phyloP scores from a whole-genome alignment of 192 early-diverging fungal species.

The Lobosporangium transversale region DNA sequence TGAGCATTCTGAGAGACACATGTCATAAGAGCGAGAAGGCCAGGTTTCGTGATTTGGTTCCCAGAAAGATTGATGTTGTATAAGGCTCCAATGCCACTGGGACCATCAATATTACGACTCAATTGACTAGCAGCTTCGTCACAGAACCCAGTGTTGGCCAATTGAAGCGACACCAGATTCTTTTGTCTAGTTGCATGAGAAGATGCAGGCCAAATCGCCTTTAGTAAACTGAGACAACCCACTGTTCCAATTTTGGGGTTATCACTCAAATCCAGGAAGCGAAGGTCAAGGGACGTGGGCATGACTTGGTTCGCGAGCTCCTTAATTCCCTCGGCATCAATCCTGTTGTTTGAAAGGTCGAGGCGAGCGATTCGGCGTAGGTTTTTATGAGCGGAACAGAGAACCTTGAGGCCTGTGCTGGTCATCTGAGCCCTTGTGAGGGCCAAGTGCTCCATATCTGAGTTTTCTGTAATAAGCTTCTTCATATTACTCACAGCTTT shows the following conservation, averaged over 20 bases:
- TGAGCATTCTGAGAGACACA: conserved; percentile 6
- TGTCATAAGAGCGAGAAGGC: conserved; percentile 24
- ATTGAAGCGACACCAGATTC: conserved; percentile 11
- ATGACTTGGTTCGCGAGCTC: conserved; percentile 23
- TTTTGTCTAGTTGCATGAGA: conserved; percentile 18
- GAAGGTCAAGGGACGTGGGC: conserved; percentile 28
- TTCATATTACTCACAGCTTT: conserved; percentile 49
- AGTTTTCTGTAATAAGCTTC: conserved; percentile 38
- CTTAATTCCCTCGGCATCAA: conserved; percentile 43
- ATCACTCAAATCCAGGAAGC: conserved; percentile 30
- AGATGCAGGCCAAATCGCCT: conserved; percentile 37
- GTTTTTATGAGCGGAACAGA: conserved; percentile 32
- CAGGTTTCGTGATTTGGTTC: conserved; percentile 37
- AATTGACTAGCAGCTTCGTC: conserved; percentile 28
- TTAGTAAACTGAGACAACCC: conserved; percentile 26
- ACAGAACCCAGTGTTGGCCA: conserved; percentile 43
- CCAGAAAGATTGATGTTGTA: conserved; percentile 21
- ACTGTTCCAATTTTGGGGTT: conserved; percentile 33
- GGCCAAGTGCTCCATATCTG: conserved; percentile 35
- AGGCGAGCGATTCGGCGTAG: conserved; percentile 28
- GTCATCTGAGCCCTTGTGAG: conserved; percentile 27
- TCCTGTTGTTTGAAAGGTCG: conserved; percentile 34
- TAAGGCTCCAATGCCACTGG: conserved; percentile 16
- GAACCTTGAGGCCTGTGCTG: conserved; percentile 34
- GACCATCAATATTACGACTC: conserved; percentile 14